Percentiles rank a stretch among this genome's conserved stretches.
These are phyloP conservation scores for Iodosphaeria phyllophila DNA, from an alignment of 2,329 filamentous ascomycete genomes.

Conservation along the genomic window DNA sequence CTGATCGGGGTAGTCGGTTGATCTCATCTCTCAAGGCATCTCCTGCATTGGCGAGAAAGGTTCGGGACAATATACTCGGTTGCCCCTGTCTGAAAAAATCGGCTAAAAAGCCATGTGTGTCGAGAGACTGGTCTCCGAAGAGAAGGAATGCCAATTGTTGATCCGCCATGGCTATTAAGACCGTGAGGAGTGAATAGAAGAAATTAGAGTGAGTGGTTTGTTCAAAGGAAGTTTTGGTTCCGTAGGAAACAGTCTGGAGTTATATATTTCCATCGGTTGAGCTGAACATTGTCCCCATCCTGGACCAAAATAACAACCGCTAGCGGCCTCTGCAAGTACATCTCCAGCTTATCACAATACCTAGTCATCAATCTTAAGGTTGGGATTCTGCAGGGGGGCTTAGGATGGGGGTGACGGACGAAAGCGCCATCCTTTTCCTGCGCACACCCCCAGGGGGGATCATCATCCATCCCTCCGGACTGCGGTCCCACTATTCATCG, in stretches of 20 bases:
- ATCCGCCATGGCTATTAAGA: constrained; percentile 26
- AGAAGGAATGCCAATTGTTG: constrained; percentile 36
- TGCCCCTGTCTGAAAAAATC: constrained; percentile 26
- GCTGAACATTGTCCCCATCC: no score
- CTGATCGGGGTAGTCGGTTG: constrained; percentile 32
- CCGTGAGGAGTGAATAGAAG: constrained; percentile 10
- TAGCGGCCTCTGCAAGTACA: constrained; percentile 8
- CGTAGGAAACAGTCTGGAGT: no score
- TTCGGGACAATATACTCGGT: constrained; percentile 33
- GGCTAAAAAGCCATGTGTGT: constrained; percentile 44
- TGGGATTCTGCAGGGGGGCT: constrained; percentile 5
- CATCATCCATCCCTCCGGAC: constrained; percentile 12
- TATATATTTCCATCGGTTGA: no score
- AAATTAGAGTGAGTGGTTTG: constrained; percentile 7
- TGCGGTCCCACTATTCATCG: constrained; percentile 20
- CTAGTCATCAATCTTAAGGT: constrained; percentile 4
- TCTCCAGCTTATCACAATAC: constrained; percentile 4
- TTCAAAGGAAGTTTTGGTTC: constrained; percentile 6
- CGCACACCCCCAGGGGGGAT: no score
- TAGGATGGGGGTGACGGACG: constrained; percentile 3
- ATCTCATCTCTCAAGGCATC: constrained; percentile 41
- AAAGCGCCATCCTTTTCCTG: no score
- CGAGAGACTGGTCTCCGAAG: constrained; percentile 54
- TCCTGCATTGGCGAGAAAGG: constrained; percentile 39
- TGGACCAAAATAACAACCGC: constrained; percentile 10